phyloP scores from a whole-genome alignment of 768 basidiomycete species.

The Candolleomyces eurysporus region DNA sequence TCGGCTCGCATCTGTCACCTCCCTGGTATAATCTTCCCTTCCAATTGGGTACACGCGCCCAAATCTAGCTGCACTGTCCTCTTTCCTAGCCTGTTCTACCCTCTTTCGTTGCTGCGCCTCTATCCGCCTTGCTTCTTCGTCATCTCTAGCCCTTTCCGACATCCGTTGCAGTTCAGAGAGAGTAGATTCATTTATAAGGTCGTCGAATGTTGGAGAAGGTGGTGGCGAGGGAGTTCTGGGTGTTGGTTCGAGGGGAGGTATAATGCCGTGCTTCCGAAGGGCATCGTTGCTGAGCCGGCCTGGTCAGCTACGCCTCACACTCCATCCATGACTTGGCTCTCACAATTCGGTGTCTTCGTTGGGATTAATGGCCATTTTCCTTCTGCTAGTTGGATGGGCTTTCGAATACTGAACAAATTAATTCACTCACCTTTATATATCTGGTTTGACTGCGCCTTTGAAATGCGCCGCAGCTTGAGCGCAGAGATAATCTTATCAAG shows the following conservation, averaged over 20 bases:
- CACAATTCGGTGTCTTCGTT: slow-evolving; percentile 98
- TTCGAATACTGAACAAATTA: neutral
- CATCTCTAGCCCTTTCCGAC: slow-evolving; percentile 70
- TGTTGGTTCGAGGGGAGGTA: slow-evolving; percentile 69
- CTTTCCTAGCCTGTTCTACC: slow-evolving; percentile 57
- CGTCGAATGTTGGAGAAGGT: slow-evolving; percentile 68
- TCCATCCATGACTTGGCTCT: slow-evolving; percentile 23
- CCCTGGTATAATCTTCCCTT: slow-evolving; percentile 90
- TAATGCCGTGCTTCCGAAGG: slow-evolving; percentile 87
- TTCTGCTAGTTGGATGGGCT: neutral
- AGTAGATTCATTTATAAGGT: slow-evolving; percentile 63
- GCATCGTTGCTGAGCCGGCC: slow-evolving; percentile 79
- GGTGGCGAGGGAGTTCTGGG: slow-evolving; percentile 78
- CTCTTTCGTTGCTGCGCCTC: slow-evolving; percentile 69
- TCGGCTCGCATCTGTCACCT: slow-evolving; percentile 92
- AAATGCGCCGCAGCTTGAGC: no score
- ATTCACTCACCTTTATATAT: neutral
- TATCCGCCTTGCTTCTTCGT: slow-evolving; percentile 29
- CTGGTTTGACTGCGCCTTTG: no score
- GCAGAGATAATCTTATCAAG: no score
- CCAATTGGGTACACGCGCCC: slow-evolving; percentile 87
- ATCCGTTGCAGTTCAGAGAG: slow-evolving; percentile 63
- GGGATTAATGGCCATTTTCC: slow-evolving; percentile 65
- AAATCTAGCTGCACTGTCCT: slow-evolving; percentile 65
- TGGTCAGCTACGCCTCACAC: neutral